phyloP scores from a whole-genome alignment of 768 basidiomycete genomes.

The Tulasnella sp. region DNA sequence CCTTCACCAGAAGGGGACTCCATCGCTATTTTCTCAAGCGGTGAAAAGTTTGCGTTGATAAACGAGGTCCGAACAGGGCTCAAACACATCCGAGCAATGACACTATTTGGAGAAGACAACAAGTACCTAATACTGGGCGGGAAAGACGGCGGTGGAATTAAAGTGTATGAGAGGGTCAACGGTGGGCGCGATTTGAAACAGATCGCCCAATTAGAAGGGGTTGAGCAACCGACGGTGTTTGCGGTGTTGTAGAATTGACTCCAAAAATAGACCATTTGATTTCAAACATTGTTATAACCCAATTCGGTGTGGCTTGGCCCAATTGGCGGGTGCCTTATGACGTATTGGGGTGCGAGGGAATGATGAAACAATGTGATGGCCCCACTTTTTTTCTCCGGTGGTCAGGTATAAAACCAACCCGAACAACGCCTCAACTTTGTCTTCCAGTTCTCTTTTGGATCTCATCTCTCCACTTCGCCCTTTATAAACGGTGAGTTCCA shows the following conservation, averaged over 20 bases:
- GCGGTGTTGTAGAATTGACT: constrained; percentile 10
- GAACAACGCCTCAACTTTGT: neutral
- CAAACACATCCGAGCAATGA: constrained; percentile 55
- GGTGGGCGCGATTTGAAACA: constrained; percentile 30
- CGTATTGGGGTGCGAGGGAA: no score
- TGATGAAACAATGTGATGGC: no score
- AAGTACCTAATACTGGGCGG: constrained; percentile 56
- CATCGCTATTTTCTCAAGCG: constrained; percentile 48
- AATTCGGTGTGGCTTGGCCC: no score
- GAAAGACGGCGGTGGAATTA: constrained; percentile 48
- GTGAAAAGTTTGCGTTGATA: constrained; percentile 31
- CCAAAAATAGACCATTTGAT: no score
- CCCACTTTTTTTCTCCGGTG: neutral
- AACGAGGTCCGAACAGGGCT: constrained; percentile 56
- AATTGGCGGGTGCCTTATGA: no score
- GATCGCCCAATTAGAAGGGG: constrained; percentile 16
- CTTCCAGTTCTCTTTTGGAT: neutral
- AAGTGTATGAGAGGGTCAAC: constrained; percentile 52
- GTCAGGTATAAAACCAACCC: no score
- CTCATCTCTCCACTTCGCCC: neutral
- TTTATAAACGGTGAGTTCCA: neutral
- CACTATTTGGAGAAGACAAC: constrained; percentile 49
- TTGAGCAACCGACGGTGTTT: constrained; percentile 19
- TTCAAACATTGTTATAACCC: no score
- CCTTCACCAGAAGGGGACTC: constrained; percentile 56